phyloP scores from a whole-genome alignment of 768 basidiomycete genomes.

The Cystobasidium tubakii region DNA sequence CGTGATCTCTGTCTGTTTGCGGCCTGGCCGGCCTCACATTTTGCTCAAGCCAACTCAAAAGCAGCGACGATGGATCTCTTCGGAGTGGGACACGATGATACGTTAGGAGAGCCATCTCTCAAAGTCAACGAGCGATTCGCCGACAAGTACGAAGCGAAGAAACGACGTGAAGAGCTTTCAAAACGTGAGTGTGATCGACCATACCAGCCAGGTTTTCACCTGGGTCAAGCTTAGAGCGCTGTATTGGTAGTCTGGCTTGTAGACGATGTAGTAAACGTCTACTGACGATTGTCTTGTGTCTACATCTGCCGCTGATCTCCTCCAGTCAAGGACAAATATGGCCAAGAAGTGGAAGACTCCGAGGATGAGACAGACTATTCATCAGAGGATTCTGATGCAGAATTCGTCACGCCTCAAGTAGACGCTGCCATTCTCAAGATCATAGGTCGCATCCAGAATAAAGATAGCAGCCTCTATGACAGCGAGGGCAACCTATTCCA shows the following conservation, averaged over 20 bases:
- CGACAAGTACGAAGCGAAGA: slow-evolving; percentile 73
- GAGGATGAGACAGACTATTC: slow-evolving; percentile 63
- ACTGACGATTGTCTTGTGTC: background rate
- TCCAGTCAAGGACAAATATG: slow-evolving; percentile 76
- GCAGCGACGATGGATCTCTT: slow-evolving; percentile 17
- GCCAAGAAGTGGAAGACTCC: slow-evolving; percentile 47
- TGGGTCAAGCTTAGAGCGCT: too few species aligned
- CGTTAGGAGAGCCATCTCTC: slow-evolving; percentile 45
- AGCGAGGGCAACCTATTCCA: slow-evolving; percentile 66
- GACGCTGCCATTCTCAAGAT: slow-evolving; percentile 92
- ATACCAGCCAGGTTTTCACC: background rate
- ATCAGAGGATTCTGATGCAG: slow-evolving; percentile 82
- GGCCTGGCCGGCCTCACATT: background rate
- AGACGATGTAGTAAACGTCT: background rate
- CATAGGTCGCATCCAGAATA: slow-evolving; percentile 71
- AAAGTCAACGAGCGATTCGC: slow-evolving; percentile 72
- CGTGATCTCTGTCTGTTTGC: background rate
- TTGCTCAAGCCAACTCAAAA: background rate
- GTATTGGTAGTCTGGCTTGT: too few species aligned
- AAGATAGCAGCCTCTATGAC: slow-evolving; percentile 80
- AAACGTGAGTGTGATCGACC: slow-evolving; percentile 57
- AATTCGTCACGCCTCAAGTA: slow-evolving; percentile 84
- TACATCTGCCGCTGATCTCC: background rate
- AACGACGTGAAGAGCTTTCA: slow-evolving; percentile 75
- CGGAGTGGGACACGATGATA: background rate